phyloP scores from a whole-genome alignment of 208 protist species.

The Porcisia hertigi region DNA sequence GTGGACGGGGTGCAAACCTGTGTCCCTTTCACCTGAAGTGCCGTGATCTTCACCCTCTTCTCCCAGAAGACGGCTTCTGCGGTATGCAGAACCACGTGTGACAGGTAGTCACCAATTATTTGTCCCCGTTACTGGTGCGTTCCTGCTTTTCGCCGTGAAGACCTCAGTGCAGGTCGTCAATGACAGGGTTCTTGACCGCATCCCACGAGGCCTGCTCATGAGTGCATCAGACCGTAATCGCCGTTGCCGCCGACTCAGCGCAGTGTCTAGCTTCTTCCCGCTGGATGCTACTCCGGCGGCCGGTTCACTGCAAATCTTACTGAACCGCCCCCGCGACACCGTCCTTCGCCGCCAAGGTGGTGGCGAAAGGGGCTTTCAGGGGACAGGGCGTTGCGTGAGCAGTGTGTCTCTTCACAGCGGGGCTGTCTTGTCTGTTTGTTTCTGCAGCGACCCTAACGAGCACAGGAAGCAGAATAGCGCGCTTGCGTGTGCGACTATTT shows the following conservation, averaged over 20 bases:
- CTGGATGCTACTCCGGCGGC: constrained; percentile 83
- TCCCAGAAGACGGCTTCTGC: constrained; percentile 32
- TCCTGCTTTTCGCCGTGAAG: constrained; percentile 11
- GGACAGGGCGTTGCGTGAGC: constrained; percentile 45
- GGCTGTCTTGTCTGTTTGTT: neutral
- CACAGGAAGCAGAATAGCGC: neutral
- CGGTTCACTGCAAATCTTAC: constrained; percentile 88
- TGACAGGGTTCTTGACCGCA: constrained; percentile 3
- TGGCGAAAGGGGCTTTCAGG: constrained; percentile 67
- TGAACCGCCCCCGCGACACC: constrained; percentile 44
- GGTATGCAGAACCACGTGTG: constrained; percentile 50
- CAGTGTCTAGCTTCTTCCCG: constrained; percentile 66
- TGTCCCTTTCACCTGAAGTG: constrained; percentile 45
- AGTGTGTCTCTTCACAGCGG: constrained; percentile 38
- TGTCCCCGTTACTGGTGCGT: constrained; percentile 27
- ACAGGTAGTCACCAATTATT: constrained; percentile 27
- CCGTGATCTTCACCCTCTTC: too few relatives aligned
- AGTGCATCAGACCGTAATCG: constrained; percentile 32
- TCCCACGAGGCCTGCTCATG: constrained; percentile 23
- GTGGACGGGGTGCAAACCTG: constrained; percentile 26
- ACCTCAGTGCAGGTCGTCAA: constrained; percentile 16
- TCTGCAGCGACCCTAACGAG: neutral
- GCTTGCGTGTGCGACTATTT: neutral
- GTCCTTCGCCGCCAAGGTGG: constrained; percentile 82
- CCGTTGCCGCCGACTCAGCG: constrained; percentile 44